Conservation (phyloP, 2,329 filamentous ascomycete genomes). For the Fusarium dimerum region DNA sequence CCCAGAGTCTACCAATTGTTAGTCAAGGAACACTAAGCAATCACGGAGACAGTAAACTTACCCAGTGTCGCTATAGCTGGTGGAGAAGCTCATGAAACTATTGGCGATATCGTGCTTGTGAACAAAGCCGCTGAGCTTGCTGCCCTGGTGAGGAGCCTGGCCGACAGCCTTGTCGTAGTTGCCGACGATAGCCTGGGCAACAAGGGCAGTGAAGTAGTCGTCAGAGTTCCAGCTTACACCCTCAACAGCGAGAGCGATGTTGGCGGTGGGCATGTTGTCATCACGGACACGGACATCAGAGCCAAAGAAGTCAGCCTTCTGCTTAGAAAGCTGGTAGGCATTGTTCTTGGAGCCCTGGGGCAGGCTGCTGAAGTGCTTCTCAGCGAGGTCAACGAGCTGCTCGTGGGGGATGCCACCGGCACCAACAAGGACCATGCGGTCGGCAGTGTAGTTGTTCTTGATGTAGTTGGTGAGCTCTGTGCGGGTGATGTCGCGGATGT, state of each 20-base stretch:
- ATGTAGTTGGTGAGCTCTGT: slow-evolving; percentile 94
- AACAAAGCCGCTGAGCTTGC: slow-evolving; percentile 94
- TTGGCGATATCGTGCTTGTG: slow-evolving; percentile 95
- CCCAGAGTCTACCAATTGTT: slow-evolving; percentile 76
- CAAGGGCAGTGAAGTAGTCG: slow-evolving; percentile 97
- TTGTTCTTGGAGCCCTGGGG: slow-evolving; percentile 76
- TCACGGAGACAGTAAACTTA: slow-evolving; percentile 49
- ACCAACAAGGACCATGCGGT: slow-evolving; percentile 98
- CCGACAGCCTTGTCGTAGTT: slow-evolving; percentile 99
- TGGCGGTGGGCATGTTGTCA: slow-evolving; percentile 92
- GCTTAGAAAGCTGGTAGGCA: slow-evolving; percentile 77
- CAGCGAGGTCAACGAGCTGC: slow-evolving; percentile 91
- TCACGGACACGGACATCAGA: slow-evolving; percentile 95
- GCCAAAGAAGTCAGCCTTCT: slow-evolving; percentile 91
- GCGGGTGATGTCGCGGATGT: slow-evolving; percentile 94
- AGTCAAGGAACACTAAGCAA: slow-evolving; percentile 14
- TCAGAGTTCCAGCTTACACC: slow-evolving; percentile 99
- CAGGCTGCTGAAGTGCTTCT: slow-evolving; percentile 88
- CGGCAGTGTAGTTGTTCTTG: slow-evolving; percentile 99
- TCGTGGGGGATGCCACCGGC: slow-evolving; percentile 92
- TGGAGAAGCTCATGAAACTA: slow-evolving; percentile 99
- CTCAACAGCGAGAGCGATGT: slow-evolving; percentile 98
- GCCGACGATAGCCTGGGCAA: slow-evolving; percentile 97
- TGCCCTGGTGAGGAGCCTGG: slow-evolving; percentile 94
- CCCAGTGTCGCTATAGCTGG: slow-evolving; percentile 99